phyloP scores from a whole-genome alignment of 1,284 basidiomycete species.

The Ustilago tritici region DNA sequence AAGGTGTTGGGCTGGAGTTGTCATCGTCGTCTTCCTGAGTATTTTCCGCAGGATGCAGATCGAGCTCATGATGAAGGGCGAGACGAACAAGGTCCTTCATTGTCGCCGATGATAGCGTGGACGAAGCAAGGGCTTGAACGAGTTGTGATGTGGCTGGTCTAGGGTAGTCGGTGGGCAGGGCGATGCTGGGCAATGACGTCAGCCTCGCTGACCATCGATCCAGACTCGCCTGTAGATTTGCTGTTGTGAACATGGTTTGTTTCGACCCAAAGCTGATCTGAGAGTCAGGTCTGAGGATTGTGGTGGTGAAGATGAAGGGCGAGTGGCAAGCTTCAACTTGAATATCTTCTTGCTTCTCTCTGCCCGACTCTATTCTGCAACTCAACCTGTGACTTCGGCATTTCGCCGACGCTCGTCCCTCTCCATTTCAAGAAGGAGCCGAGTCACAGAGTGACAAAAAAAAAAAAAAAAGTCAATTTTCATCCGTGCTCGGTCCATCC shows the following conservation, averaged over 20 bases:
- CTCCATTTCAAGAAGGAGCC: conserved; percentile 7
- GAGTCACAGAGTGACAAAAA: conserved; percentile 7
- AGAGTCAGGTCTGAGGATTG: not conserved
- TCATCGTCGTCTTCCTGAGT: conserved; percentile 50
- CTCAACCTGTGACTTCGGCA: not conserved
- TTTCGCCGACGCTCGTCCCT: conserved; percentile 5
- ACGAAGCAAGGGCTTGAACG: conserved; percentile 65
- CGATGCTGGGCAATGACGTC: conserved; percentile 82
- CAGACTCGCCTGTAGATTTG: conserved; percentile 44
- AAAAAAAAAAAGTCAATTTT: not conserved
- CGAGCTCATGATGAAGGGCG: conserved; percentile 81
- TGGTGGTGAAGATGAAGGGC: not conserved
- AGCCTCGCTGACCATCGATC: conserved; percentile 70
- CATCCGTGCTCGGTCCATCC: not conserved
- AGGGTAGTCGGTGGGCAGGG: conserved; percentile 96
- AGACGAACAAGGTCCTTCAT: conserved; percentile 63
- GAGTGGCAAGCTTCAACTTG: not conserved
- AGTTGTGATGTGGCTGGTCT: conserved; percentile 74
- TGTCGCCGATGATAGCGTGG: conserved; percentile 48
- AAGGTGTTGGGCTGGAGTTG: conserved; percentile 77
- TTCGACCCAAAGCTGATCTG: not conserved
- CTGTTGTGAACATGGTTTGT: conserved; percentile 24
- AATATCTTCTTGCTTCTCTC: not conserved
- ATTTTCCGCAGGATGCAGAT: conserved; percentile 74
- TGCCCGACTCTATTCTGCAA: conserved; percentile 3